phyloP scores from a whole-genome alignment of 306 rosid species.

The Cyamopsis tetragonoloba region DNA sequence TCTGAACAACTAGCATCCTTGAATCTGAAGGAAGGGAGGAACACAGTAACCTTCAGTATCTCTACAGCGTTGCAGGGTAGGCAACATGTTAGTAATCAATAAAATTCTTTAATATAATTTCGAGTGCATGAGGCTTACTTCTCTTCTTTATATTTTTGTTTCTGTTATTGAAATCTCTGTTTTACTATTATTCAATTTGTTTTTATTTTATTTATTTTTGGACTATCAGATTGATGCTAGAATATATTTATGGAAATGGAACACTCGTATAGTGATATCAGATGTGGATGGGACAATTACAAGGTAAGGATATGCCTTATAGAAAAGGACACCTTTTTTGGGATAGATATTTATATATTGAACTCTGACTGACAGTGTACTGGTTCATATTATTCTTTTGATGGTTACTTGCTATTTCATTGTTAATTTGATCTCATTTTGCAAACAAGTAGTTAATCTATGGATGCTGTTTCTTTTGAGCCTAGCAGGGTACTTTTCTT shows the following conservation, averaged over 20 bases:
- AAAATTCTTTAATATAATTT: neutral
- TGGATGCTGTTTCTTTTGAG: neutral
- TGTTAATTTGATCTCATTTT: constrained; percentile 1
- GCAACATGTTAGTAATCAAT: constrained; percentile 52
- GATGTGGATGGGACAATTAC: constrained; percentile 99
- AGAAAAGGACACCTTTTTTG: constrained; percentile 10
- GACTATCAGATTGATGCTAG: constrained; percentile 71
- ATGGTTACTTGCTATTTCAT: constrained; percentile 13
- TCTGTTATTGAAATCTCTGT: neutral
- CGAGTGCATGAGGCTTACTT: neutral
- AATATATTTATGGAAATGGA: constrained; percentile 94
- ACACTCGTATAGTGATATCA: constrained; percentile 84
- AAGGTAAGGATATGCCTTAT: constrained; percentile 45
- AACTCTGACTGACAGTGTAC: no score
- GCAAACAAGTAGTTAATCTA: neutral
- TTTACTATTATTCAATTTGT: neutral
- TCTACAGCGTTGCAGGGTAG: constrained; percentile 67
- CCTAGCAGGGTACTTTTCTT: neutral
- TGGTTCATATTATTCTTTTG: neutral
- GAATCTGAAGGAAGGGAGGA: constrained; percentile 80
- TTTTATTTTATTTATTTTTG: neutral
- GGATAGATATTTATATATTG: no score
- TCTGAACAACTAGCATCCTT: constrained; percentile 87
- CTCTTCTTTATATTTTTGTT: neutral
- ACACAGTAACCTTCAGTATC: constrained; percentile 68